phyloP scores from a whole-genome alignment of 2,329 filamentous ascomycete species.

The Diplocarpon mali region DNA sequence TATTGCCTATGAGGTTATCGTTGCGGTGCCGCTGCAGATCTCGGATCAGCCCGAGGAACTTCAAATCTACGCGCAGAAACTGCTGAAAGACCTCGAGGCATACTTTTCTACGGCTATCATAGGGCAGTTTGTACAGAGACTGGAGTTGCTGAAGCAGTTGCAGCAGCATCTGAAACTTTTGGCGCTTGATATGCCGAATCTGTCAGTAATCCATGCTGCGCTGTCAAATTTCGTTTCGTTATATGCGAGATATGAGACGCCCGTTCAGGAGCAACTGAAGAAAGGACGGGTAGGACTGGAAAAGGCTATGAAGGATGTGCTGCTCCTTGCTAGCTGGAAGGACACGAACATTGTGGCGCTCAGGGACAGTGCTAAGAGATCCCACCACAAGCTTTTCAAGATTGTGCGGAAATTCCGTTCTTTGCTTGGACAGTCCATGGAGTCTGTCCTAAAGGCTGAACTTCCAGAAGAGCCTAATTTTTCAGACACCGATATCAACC shows the following conservation, averaged over 20 bases:
- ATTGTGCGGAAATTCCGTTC: slow-evolving; percentile 82
- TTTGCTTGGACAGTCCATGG: slow-evolving; percentile 66
- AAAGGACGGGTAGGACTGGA: slow-evolving; percentile 67
- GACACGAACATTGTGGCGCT: slow-evolving; percentile 90
- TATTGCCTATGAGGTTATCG: slow-evolving; percentile 80
- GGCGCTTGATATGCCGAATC: slow-evolving; percentile 42
- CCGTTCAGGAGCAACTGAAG: slow-evolving; percentile 52
- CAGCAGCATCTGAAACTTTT: slow-evolving; percentile 55
- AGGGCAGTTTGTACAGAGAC: slow-evolving; percentile 67
- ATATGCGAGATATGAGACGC: slow-evolving; percentile 58
- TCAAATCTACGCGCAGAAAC: slow-evolving; percentile 49
- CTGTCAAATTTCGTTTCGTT: slow-evolving; percentile 68
- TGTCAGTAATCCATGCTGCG: slow-evolving; percentile 50
- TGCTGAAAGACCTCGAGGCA: slow-evolving; percentile 64
- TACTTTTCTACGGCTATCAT: slow-evolving; percentile 73
- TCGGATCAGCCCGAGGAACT: slow-evolving; percentile 48
- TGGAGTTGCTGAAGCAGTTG: slow-evolving; percentile 57
- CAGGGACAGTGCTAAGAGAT: slow-evolving; percentile 78
- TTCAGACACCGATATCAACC: background rate
- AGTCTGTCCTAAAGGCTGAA: slow-evolving; percentile 47
- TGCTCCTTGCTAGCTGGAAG: slow-evolving; percentile 93
- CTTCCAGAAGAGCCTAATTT: slow-evolving; percentile 36
- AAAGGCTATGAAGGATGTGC: slow-evolving; percentile 85
- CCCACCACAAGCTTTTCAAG: slow-evolving; percentile 85
- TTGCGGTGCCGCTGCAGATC: slow-evolving; percentile 63